These are phyloP conservation scores for Syzygium oleosum DNA, from an alignment of 345 rosid species.

Conservation along the genomic window DNA sequence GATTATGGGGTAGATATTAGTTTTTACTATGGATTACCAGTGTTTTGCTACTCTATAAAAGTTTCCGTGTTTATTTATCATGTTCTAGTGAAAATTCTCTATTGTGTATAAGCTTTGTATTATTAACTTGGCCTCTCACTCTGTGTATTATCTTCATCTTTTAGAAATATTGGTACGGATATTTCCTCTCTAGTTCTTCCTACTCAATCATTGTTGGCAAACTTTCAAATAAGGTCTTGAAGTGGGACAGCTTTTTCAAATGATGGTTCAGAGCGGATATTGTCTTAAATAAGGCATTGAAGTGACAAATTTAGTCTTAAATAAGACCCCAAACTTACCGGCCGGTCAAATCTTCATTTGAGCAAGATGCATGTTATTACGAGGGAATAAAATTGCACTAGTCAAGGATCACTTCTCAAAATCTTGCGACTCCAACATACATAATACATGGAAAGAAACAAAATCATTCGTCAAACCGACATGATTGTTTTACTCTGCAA, in stretches of 20 bases:
- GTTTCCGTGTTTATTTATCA: background rate
- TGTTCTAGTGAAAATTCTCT: background rate
- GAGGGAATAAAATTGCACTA: background rate
- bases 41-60: background rate
- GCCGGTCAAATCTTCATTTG: background rate
- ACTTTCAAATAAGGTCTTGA: background rate
- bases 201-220: background rate
- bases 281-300: rapidly evolving
- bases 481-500: background rate
- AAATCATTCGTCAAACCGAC: background rate
- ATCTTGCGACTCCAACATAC: background rate
- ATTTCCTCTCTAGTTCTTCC: background rate
- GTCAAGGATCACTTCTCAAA: background rate
- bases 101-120: background rate
- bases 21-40: background rate
- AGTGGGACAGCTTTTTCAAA: background rate
- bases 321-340: rapidly evolving
- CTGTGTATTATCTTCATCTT: background rate
- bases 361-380: background rate
- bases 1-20: background rate
- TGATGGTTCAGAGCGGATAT: rapidly evolving
- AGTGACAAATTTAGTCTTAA: background rate
- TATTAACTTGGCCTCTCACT: background rate
- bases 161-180: background rate
- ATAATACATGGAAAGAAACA: background rate